Conservation (phyloP, 1,284 basidiomycete species). For the Gymnopus androsaceus region DNA sequence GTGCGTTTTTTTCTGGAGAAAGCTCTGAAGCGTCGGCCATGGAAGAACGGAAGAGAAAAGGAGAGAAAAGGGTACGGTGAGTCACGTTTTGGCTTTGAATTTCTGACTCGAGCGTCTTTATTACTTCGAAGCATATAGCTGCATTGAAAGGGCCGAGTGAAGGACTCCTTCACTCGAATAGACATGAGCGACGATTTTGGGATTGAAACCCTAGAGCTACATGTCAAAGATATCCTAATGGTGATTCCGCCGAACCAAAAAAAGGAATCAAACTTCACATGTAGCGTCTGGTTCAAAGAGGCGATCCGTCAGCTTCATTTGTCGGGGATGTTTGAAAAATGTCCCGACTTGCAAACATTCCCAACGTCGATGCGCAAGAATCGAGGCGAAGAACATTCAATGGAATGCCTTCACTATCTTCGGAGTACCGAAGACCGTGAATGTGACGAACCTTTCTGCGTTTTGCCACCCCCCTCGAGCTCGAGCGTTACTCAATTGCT, state of each 20-base stretch:
- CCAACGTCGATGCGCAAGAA: too few relatives aligned
- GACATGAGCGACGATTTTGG: background rate
- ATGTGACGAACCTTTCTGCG: too few relatives aligned
- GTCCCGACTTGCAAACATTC: background rate
- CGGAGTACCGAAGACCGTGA: too few relatives aligned
- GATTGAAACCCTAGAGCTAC: background rate
- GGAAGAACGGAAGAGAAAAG: too few relatives aligned
- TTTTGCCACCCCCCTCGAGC: too few relatives aligned
- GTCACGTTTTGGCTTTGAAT: background rate
- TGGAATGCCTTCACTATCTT: too few relatives aligned
- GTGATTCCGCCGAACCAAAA: background rate
- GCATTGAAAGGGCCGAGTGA: too few relatives aligned
- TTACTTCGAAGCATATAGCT: too few relatives aligned
- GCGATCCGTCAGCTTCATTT: background rate
- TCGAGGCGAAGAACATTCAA: too few relatives aligned
- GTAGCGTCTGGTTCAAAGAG: background rate
- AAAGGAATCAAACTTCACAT: background rate
- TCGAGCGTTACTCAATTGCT: too few relatives aligned
- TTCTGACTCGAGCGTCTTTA: background rate
- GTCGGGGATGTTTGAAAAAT: background rate
- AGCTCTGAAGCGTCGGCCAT: slow-evolving; percentile 4
- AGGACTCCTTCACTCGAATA: too few relatives aligned
- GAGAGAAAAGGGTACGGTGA: background rate
- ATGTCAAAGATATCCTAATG: background rate
- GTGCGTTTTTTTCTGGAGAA: background rate